phyloP scores from a whole-genome alignment of 176 grass and related monocot genomes.

The Zoysia pacifica region DNA sequence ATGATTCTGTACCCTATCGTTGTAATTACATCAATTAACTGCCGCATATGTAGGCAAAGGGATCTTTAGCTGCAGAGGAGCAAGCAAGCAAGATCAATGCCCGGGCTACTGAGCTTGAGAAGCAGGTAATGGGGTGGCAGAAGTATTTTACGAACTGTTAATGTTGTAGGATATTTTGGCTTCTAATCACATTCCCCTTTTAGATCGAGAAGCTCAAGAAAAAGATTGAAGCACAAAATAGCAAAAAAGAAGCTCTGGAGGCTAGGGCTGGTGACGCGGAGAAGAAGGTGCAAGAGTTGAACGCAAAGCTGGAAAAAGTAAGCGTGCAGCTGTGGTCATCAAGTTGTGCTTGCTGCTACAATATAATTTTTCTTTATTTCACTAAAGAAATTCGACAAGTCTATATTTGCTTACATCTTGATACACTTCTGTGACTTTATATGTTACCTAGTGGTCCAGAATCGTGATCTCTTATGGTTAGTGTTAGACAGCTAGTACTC shows the following conservation, averaged over 20 bases:
- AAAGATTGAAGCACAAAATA: constrained; percentile 53
- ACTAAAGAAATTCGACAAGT: background rate
- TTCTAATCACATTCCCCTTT: constrained; percentile 19
- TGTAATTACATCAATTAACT: constrained; percentile 13
- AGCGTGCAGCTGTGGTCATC: constrained; percentile 25
- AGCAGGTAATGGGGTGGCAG: constrained; percentile 57
- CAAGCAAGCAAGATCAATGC: constrained; percentile 48
- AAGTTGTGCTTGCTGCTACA: constrained; percentile 1
- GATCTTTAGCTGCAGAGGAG: constrained; percentile 58
- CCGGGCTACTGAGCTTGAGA: constrained; percentile 57
- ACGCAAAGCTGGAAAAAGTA: constrained; percentile 65
- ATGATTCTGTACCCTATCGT: background rate
- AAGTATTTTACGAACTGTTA: constrained; percentile 11
- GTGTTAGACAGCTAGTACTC: background rate
- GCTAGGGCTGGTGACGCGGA: constrained; percentile 52
- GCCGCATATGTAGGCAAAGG: constrained; percentile 41
- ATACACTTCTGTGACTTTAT: background rate
- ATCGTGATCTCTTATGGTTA: constrained; percentile 22
- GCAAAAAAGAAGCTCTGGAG: constrained; percentile 54
- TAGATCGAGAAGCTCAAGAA: constrained; percentile 70
- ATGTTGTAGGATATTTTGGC: constrained; percentile 12
- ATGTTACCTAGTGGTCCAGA: constrained; percentile 2
- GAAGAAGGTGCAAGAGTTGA: constrained; percentile 68
- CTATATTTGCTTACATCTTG: background rate
- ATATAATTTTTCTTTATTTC: constrained; percentile 16